Conservation (phyloP, 2,329 filamentous ascomycete species). For the Trichoderma polysporum region DNA sequence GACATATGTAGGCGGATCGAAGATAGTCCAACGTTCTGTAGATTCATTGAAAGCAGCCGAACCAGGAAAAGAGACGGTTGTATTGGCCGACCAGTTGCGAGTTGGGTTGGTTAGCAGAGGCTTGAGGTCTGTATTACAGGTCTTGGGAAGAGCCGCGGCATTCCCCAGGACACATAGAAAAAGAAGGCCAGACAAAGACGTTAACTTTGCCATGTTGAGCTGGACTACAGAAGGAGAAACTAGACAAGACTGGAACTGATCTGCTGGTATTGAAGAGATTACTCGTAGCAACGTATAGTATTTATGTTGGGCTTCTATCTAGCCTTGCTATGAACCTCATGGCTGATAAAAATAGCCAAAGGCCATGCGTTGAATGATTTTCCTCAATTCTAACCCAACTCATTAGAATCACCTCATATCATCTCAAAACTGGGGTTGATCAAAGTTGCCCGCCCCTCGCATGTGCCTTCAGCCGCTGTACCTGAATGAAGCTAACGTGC, state of each 20-base stretch:
- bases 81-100: neutral
- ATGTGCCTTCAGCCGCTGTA: neutral
- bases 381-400: too few species aligned
- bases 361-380: neutral
- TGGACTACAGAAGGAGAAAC: neutral
- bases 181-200: neutral
- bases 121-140: neutral
- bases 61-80: neutral
- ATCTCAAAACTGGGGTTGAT: neutral
- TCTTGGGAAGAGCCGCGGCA: neutral
- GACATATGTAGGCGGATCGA: neutral
- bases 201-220: neutral
- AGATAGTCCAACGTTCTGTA: neutral
- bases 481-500: neutral
- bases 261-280: neutral
- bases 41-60: neutral
- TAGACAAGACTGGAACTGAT: neutral
- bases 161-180: neutral
- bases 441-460: neutral
- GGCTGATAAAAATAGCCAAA: neutral
- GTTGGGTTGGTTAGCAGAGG: neutral
- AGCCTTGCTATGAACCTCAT: neutral
- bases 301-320: neutral
- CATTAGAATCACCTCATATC: neutral
- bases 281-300: neutral